Conservation (phyloP, 2,329 filamentous ascomycete species). For the Aspergillus carbonarius region DNA sequence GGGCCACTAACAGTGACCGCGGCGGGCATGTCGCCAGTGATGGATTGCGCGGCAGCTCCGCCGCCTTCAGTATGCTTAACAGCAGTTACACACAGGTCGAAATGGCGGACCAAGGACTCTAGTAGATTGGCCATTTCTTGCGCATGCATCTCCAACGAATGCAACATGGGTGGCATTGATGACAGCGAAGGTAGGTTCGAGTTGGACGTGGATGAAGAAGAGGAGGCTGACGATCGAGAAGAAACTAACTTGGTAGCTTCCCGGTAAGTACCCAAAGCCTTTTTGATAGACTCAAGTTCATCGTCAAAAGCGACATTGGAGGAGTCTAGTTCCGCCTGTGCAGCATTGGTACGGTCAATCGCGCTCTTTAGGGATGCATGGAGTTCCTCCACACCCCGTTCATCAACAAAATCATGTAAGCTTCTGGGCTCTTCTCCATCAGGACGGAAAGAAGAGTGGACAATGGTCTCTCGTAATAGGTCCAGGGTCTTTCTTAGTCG, state of each 20-base stretch:
- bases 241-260: conserved; percentile 40
- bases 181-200: conserved; percentile 38
- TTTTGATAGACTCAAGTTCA: conserved; percentile 66
- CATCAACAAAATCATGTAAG: conserved; percentile 67
- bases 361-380: conserved; percentile 56
- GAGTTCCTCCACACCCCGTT: conserved; percentile 59
- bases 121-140: conserved; percentile 79
- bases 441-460: conserved; percentile 58
- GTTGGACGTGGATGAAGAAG: conserved; percentile 34
- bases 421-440: conserved; percentile 51
- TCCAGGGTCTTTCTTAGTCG: conserved; percentile 57
- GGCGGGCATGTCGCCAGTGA: conserved; percentile 60
- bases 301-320: conserved; percentile 68
- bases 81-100: conserved; percentile 88
- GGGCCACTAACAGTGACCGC: conserved; percentile 45
- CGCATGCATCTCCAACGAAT: conserved; percentile 69
- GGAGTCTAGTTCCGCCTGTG: conserved; percentile 58
- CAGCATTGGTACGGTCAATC: conserved; percentile 60
- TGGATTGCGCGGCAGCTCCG: conserved; percentile 66
- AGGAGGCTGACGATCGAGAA: conserved; percentile 36
- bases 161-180: conserved; percentile 55
- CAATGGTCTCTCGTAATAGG: conserved; percentile 56
- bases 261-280: conserved; percentile 51
- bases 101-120: conserved; percentile 78
- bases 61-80: conserved; percentile 86